phyloP scores from a whole-genome alignment of 73 alveolate genomes.

The Tetrahymena elliotti region DNA sequence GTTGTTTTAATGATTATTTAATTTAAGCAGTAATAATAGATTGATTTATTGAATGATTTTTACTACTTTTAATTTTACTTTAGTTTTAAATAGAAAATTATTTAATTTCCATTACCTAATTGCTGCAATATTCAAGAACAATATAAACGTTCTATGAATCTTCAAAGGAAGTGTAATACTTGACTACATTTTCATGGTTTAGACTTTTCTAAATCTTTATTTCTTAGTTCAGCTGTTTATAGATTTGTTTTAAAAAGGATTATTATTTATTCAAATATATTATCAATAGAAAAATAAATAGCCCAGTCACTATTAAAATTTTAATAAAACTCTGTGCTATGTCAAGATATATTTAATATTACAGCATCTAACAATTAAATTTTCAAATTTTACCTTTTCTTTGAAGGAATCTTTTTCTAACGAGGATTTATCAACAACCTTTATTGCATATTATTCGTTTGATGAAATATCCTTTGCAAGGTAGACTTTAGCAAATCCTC shows the following conservation, averaged over 20 bases:
- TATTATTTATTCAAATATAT: background rate
- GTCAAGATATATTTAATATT: background rate
- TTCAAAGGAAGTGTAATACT: background rate
- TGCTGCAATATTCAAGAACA: background rate
- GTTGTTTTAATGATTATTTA: background rate
- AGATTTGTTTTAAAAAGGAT: background rate
- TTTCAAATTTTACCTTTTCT: background rate
- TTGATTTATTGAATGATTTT: background rate
- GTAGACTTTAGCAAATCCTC: slow-evolving; percentile 66
- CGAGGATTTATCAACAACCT: slow-evolving; percentile 16
- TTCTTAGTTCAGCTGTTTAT: background rate
- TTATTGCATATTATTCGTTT: slow-evolving; percentile 30
- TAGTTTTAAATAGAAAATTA: background rate
- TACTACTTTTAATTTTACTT: background rate
- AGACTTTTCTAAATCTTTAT: background rate
- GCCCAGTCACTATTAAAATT: background rate
- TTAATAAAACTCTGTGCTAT: background rate
- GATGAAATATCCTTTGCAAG: slow-evolving; percentile 41
- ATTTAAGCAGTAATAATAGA: background rate
- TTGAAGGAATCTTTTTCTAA: slow-evolving; percentile 3
- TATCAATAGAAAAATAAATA: too few relatives aligned
- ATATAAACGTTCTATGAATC: background rate
- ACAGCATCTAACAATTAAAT: background rate
- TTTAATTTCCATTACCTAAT: slow-evolving; percentile 1
- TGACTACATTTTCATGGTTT: background rate